phyloP scores from a whole-genome alignment of 257 asterid species.

The Lycium barbarum region DNA sequence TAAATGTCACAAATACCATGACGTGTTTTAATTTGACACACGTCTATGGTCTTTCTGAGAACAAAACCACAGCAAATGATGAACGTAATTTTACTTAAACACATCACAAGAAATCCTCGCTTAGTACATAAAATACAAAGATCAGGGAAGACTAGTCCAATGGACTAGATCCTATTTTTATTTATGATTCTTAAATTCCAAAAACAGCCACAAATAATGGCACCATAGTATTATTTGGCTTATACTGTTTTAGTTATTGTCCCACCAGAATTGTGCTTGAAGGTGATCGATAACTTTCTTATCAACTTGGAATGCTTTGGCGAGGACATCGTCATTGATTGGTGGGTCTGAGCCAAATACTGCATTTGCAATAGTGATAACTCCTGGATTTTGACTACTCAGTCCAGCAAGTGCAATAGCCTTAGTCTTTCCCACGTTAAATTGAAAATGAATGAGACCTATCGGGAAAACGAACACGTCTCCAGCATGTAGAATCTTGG shows the following conservation, averaged over 20 bases:
- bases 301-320: conserved; percentile 22
- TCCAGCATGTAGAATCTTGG: no score
- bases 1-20: background rate
- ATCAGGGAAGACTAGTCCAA: background rate
- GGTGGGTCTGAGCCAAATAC: background rate
- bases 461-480: no score
- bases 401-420: background rate
- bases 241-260: background rate
- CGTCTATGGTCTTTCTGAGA: background rate
- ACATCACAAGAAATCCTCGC: background rate
- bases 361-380: no score
- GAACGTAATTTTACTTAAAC: background rate
- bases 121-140: background rate
- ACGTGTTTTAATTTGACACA: background rate
- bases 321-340: background rate
- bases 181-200: conserved; percentile 6
- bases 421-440: background rate
- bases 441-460: background rate
- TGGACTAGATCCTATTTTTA: background rate
- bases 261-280: background rate
- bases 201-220: background rate
- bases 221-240: background rate
- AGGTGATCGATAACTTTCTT: conserved; percentile 1
- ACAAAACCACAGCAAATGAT: background rate
- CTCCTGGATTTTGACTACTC: background rate